Evolutionary conservation across 2,329 filamentous ascomycete genomes (phyloP).

Genomic region (Verticillium nonalfalfae): DNA sequence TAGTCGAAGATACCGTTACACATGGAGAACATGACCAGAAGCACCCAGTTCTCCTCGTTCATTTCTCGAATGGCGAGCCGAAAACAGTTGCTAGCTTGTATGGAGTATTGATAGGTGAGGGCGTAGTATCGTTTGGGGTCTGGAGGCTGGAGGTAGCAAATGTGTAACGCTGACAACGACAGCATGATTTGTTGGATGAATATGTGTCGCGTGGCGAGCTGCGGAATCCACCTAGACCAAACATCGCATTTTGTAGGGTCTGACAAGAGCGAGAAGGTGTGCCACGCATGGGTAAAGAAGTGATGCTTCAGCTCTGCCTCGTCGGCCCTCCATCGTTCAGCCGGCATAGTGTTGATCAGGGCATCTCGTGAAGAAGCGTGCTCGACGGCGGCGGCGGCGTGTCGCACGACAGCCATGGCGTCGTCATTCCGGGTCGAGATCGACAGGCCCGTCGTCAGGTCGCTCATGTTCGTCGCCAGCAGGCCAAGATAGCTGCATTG

Average conservation of each 20-base stretch:
- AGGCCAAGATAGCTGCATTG: conserved; percentile 11
- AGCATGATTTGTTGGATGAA: conserved; percentile 12
- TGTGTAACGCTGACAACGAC: conserved; percentile 10
- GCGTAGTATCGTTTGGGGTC: conserved; percentile 11
- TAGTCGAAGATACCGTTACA: conserved; percentile 12
- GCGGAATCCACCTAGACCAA: conserved; percentile 11
- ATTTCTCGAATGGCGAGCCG: conserved; percentile 8
- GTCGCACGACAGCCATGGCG: conserved; percentile 7
- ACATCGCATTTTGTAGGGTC: conserved; percentile 11
- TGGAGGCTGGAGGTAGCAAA: conserved; percentile 10
- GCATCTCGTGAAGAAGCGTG: conserved; percentile 9
- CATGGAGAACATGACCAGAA: conserved; percentile 9
- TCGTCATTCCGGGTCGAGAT: conserved; percentile 1
- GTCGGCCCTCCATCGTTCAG: conserved; percentile 9
- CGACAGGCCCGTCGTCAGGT: conserved; percentile 4
- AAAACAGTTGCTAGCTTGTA: conserved; percentile 12
- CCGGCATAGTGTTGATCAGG: conserved; percentile 7
- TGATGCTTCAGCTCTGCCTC: conserved; percentile 12
- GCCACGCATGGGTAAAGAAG: conserved; percentile 11
- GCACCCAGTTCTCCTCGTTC: conserved; percentile 11
- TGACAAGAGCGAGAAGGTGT: conserved; percentile 7
- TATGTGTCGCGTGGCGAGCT: conserved; percentile 8
- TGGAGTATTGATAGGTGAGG: conserved; percentile 10
- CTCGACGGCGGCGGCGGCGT: conserved; percentile 8
- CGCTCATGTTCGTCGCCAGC: conserved; percentile 9